A percentile compares a stretch with the other conserved stretches of the same genome.
phyloP scores from a whole-genome alignment of 257 asterid species.

The Eustoma russellianum region DNA sequence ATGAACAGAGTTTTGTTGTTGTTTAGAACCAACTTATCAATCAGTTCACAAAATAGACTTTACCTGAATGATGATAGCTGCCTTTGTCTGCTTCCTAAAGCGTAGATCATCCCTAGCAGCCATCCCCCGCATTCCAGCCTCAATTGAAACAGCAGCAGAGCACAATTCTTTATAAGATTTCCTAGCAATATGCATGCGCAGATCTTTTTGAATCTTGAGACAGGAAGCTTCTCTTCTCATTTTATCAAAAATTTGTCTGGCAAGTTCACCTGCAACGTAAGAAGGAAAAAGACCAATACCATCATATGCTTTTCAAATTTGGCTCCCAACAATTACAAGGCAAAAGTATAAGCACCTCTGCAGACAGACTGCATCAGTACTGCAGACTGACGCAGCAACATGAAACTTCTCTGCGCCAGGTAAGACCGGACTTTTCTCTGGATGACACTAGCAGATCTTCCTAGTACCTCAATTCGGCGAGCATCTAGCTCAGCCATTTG shows the following conservation, averaged over 20 bases:
- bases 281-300: conserved; percentile 14
- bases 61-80: conserved; percentile 86
- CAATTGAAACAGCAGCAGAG: conserved; percentile 68
- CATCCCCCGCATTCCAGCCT: conserved; percentile 96
- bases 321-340: conserved; percentile 1
- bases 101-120: conserved; percentile 89
- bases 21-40: background rate
- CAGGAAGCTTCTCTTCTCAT: conserved; percentile 79
- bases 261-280: conserved; percentile 59
- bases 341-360: conserved; percentile 54
- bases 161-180: conserved; percentile 62
- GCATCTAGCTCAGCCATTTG: conserved; percentile 99
- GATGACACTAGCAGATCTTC: conserved; percentile 93
- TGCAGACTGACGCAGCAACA: conserved; percentile 61
- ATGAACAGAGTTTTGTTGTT: background rate
- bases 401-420: conserved; percentile 59
- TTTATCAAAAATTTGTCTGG: conserved; percentile 58
- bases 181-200: conserved; percentile 81
- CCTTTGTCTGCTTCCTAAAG: conserved; percentile 67
- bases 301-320: conserved; percentile 3
- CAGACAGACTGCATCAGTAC: conserved; percentile 69
- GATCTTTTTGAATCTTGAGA: conserved; percentile 61
- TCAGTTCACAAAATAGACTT: conserved; percentile 1
- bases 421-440: conserved; percentile 93
- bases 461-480: conserved; percentile 83